phyloP scores from a whole-genome alignment of 139 green algal genomes.

The Chlorella vulgaris region DNA sequence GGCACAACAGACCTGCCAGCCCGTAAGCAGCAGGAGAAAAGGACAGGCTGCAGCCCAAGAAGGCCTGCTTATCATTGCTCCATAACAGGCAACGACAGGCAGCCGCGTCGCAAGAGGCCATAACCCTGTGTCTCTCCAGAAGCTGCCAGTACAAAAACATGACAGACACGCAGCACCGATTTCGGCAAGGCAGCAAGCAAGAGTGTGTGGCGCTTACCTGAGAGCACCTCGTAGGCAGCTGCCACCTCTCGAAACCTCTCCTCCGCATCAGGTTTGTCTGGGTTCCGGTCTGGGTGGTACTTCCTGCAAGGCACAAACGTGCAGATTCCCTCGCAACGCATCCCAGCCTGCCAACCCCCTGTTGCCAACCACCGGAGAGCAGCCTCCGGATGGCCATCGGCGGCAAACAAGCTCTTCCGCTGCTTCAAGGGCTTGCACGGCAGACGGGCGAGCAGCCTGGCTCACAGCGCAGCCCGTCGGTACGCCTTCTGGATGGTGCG shows the following conservation, averaged over 20 bases:
- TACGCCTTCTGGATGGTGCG: constrained; percentile 87
- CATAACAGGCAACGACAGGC: background rate
- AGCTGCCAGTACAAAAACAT: background rate
- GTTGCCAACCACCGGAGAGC: no score
- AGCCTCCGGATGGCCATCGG: no score
- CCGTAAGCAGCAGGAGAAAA: no score
- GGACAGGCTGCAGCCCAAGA: background rate
- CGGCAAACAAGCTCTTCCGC: background rate
- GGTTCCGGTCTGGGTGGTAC: constrained; percentile 87
- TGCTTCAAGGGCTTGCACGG: no score
- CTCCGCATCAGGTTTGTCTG: constrained; percentile 82
- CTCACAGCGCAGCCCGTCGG: constrained; percentile 68
- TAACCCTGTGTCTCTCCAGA: background rate
- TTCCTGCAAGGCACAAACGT: background rate
- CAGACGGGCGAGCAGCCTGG: no score
- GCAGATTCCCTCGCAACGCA: background rate
- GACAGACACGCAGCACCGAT: background rate
- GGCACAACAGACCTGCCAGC: no score
- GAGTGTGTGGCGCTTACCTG: no score
- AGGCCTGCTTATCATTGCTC: no score
- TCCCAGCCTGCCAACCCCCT: no score
- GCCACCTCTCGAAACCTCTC: constrained; percentile 74
- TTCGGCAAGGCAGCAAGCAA: background rate
- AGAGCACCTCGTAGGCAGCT: constrained; percentile 77
- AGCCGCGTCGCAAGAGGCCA: background rate